Evolutionary conservation across 2,329 filamentous ascomycete genomes (phyloP).

Genomic region (Trichoderma sp.): DNA sequence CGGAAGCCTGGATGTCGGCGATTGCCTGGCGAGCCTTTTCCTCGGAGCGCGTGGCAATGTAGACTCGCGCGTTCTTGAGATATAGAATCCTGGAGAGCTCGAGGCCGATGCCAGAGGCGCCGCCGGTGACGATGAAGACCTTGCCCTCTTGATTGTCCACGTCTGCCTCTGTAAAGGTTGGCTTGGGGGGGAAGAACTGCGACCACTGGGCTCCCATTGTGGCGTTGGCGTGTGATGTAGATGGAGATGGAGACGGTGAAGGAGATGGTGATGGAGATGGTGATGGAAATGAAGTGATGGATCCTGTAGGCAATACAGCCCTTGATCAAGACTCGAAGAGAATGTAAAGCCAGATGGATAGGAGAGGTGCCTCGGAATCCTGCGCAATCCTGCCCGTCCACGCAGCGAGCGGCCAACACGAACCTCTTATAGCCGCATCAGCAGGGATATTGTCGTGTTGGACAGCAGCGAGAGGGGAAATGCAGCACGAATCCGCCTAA

Average conservation of each 20-base stretch:
- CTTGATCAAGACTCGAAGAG: too few species aligned
- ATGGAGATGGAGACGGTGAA: not conserved
- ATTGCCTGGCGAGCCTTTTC: slow-evolving; percentile 48
- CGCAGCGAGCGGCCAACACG: slow-evolving; percentile 6
- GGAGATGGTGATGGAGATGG: not conserved
- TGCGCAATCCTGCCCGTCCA: not conserved
- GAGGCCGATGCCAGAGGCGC: slow-evolving; percentile 47
- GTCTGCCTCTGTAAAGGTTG: slow-evolving; percentile 23
- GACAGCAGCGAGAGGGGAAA: not conserved
- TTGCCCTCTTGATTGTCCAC: slow-evolving; percentile 7
- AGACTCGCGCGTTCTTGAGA: slow-evolving; percentile 52
- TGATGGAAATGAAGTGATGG: not conserved
- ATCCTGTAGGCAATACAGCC: not conserved
- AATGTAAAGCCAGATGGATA: too few species aligned
- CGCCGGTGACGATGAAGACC: slow-evolving; percentile 45
- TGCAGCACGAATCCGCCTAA: not conserved
- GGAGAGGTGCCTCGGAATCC: not conserved
- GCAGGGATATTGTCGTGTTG: not conserved
- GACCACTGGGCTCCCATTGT: slow-evolving; percentile 27
- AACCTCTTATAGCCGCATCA: slow-evolving; percentile 5
- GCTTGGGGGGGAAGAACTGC: slow-evolving; percentile 26
- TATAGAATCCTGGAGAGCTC: slow-evolving; percentile 57
- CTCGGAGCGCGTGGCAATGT: slow-evolving; percentile 51
- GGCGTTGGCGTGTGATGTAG: not conserved
- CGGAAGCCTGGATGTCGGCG: slow-evolving; percentile 42